phyloP scores from a whole-genome alignment of 768 basidiomycete species.

The Pleurotus giganteus region DNA sequence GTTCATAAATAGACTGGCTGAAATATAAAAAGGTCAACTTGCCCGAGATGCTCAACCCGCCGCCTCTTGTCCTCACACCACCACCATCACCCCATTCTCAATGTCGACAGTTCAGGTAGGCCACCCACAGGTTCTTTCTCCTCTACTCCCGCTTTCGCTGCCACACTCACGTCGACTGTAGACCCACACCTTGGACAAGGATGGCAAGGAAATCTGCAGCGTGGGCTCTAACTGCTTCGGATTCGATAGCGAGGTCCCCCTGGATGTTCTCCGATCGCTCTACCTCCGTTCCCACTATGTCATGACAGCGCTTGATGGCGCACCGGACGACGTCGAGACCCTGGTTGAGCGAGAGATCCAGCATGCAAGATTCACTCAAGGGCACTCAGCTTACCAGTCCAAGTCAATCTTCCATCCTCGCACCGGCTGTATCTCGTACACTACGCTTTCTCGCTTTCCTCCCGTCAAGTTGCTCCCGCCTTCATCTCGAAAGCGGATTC shows the following conservation, averaged over 20 bases:
- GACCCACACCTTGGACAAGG: slow-evolving; percentile 70
- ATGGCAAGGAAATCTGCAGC: slow-evolving; percentile 68
- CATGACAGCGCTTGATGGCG: slow-evolving; percentile 35
- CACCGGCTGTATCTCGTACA: slow-evolving; percentile 83
- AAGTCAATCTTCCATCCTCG: slow-evolving; percentile 85
- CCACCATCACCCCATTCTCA: slow-evolving; percentile 15
- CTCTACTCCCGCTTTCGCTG: slow-evolving; percentile 10
- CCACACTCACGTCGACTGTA: slow-evolving; percentile 26
- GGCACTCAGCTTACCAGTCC: slow-evolving; percentile 61
- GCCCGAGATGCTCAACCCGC: slow-evolving; percentile 9
- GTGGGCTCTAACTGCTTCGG: slow-evolving; percentile 89
- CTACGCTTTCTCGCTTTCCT: slow-evolving; percentile 87
- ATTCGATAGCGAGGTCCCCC: slow-evolving; percentile 81
- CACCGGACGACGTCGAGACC: slow-evolving; percentile 31
- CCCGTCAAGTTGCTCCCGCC: slow-evolving; percentile 87
- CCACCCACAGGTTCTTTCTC: slow-evolving; percentile 8
- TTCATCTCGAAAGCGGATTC: slow-evolving; percentile 77
- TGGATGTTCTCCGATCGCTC: slow-evolving; percentile 81
- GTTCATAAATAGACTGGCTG: background rate
- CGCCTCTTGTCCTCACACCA: slow-evolving; percentile 14
- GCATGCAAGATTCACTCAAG: slow-evolving; percentile 55
- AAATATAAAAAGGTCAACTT: slow-evolving; percentile 5
- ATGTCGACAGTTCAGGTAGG: slow-evolving; percentile 27
- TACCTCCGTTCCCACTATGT: slow-evolving; percentile 85
- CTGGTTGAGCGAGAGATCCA: slow-evolving; percentile 37